phyloP scores from a whole-genome alignment of 345 rosid species.

The Combretum micranthum region DNA sequence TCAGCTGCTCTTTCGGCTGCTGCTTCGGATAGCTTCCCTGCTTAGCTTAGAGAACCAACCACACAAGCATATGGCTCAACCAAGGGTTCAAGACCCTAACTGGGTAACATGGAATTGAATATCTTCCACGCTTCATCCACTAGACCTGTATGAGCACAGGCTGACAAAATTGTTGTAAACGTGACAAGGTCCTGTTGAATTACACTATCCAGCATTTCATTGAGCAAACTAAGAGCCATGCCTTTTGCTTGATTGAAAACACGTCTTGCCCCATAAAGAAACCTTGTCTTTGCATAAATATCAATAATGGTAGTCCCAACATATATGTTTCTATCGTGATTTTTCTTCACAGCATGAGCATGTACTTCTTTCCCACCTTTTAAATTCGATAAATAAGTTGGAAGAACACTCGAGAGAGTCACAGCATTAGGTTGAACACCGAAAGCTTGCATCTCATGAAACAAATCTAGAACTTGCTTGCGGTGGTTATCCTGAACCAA shows the following conservation, averaged over 20 bases:
- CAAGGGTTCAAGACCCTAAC: slow-evolving; percentile 42
- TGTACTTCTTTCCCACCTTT: slow-evolving; percentile 78
- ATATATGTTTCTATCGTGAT: slow-evolving; percentile 40
- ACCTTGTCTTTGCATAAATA: slow-evolving; percentile 65
- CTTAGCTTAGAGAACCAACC: slow-evolving; percentile 71
- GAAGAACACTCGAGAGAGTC: slow-evolving; percentile 65
- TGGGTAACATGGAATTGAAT: slow-evolving; percentile 43
- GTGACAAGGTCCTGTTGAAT: slow-evolving; percentile 66
- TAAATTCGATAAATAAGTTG: slow-evolving; percentile 45
- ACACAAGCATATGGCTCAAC: slow-evolving; percentile 81
- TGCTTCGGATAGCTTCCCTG: slow-evolving; percentile 67
- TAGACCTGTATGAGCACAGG: slow-evolving; percentile 70
- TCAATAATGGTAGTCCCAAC: slow-evolving; percentile 68
- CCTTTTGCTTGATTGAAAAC: slow-evolving; percentile 49
- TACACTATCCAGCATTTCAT: slow-evolving; percentile 44
- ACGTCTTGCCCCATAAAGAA: slow-evolving; percentile 43
- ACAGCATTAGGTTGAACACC: slow-evolving; percentile 55
- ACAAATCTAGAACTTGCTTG: slow-evolving; percentile 37
- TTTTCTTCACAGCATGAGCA: slow-evolving; percentile 50
- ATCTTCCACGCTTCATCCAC: slow-evolving; percentile 49
- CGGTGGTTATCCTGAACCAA: slow-evolving; percentile 59
- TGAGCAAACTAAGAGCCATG: slow-evolving; percentile 39
- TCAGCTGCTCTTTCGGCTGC: too few species aligned
- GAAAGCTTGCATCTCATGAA: slow-evolving; percentile 48
- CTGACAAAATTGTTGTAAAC: slow-evolving; percentile 64